phyloP scores from a whole-genome alignment of 106 monocot species.

The Iris macrosiphon region DNA sequence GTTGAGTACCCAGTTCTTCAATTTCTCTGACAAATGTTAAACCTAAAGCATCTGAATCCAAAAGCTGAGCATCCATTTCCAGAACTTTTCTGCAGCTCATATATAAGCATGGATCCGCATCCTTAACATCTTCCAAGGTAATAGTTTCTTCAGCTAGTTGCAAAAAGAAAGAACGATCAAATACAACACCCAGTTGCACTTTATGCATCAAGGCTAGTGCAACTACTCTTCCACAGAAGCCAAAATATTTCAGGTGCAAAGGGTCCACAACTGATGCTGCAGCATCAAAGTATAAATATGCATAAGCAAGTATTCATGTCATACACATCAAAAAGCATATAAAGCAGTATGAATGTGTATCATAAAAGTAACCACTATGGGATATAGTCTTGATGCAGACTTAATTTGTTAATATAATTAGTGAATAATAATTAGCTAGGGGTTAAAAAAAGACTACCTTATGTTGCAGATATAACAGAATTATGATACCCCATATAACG shows the following conservation, averaged over 20 bases:
- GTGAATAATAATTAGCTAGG: too few relatives aligned
- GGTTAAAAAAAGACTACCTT: too few relatives aligned
- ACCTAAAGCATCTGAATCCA: conserved; percentile 69
- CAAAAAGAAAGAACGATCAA: conserved; percentile 63
- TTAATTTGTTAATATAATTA: too few relatives aligned
- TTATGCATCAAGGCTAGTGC: conserved; percentile 72
- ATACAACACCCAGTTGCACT: conserved; percentile 64
- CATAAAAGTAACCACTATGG: too few relatives aligned
- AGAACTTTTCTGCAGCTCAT: conserved; percentile 65
- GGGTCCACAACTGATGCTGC: conserved; percentile 69
- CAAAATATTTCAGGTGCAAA: conserved; percentile 68
- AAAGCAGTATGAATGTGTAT: too few relatives aligned
- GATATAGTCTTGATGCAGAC: too few relatives aligned
- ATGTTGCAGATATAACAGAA: too few relatives aligned
- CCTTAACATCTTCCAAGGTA: conserved; percentile 60
- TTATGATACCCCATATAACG: too few relatives aligned
- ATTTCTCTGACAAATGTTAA: conserved; percentile 60
- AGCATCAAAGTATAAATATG: not conserved
- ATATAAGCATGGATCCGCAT: conserved; percentile 66
- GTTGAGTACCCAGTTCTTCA: conserved; percentile 40
- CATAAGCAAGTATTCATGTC: not conserved
- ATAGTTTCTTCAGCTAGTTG: conserved; percentile 56
- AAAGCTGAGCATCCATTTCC: conserved; percentile 56
- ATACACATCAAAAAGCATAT: too few relatives aligned
- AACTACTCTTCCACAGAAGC: conserved; percentile 63